A percentile compares a stretch with the other conserved stretches of the same genome.
phyloP scores from a whole-genome alignment of 352 stramenopile species.

The Pythium coloratum region DNA sequence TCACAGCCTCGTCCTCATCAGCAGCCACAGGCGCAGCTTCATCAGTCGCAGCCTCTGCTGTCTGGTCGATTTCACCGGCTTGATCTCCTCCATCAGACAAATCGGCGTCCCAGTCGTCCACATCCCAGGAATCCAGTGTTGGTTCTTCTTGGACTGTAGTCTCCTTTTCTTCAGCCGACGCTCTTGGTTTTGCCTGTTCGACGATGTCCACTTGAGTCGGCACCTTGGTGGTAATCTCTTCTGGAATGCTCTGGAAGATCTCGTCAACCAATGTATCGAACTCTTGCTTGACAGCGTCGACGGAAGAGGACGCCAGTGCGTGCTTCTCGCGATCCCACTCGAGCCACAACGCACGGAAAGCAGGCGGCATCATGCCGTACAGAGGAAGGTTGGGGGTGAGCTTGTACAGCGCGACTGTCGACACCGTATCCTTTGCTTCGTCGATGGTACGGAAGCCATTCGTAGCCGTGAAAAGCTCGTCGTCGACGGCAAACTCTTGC shows the following conservation, averaged over 20 bases:
- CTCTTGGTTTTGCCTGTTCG: background rate
- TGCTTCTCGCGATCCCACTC: slow-evolving; percentile 54
- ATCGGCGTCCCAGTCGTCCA: slow-evolving; percentile 78
- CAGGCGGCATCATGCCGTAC: slow-evolving; percentile 87
- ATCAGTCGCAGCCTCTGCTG: background rate
- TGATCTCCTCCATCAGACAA: slow-evolving; percentile 32
- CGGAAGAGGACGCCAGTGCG: slow-evolving; percentile 32
- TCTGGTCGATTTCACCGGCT: background rate
- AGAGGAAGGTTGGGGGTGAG: slow-evolving; percentile 83
- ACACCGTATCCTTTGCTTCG: slow-evolving; percentile 73
- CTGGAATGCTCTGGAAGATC: slow-evolving; percentile 48
- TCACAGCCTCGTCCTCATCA: slow-evolving; percentile 3
- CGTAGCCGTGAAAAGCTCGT: slow-evolving; percentile 41
- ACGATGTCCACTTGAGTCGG: background rate
- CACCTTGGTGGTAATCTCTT: slow-evolving; percentile 48
- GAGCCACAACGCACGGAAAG: slow-evolving; percentile 89
- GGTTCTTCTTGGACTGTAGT: background rate
- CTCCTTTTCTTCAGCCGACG: background rate
- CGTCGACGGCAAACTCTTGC: slow-evolving; percentile 37
- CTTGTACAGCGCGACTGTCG: slow-evolving; percentile 87
- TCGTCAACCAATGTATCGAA: slow-evolving; percentile 57
- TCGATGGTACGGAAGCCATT: slow-evolving; percentile 62
- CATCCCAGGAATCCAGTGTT: slow-evolving; percentile 51
- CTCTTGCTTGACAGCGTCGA: slow-evolving; percentile 41
- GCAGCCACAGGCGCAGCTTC: too few relatives aligned